phyloP scores from a whole-genome alignment of 1,284 basidiomycete species.

The Trichosporon sp. region DNA sequence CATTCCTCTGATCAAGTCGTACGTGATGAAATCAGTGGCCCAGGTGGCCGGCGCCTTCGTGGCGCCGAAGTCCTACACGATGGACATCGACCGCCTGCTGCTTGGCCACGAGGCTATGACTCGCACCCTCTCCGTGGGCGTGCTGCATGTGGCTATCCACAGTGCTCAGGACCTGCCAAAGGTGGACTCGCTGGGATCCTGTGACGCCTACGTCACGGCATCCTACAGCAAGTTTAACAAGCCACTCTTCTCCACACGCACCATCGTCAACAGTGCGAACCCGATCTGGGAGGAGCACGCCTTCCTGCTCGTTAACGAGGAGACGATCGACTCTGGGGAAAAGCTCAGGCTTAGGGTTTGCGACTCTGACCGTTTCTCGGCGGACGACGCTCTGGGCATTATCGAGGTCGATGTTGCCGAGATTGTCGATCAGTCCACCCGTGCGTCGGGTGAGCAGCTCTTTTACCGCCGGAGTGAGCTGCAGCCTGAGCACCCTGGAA shows the following conservation, averaged over 20 bases:
- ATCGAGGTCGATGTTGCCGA: constrained; percentile 56
- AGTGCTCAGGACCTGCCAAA: constrained; percentile 47
- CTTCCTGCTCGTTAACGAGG: constrained; percentile 38
- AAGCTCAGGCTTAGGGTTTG: constrained; percentile 49
- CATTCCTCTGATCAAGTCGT: constrained; percentile 53
- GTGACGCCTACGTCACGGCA: constrained; percentile 55
- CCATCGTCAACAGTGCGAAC: constrained; percentile 49
- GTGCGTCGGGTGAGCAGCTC: constrained; percentile 33
- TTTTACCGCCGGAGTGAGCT: constrained; percentile 43
- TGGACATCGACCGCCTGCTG: constrained; percentile 56
- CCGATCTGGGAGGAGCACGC: constrained; percentile 54
- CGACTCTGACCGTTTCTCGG: constrained; percentile 58
- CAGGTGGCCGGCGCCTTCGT: constrained; percentile 54
- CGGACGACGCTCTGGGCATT: constrained; percentile 58
- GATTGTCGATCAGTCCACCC: constrained; percentile 46
- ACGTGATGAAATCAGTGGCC: constrained; percentile 50
- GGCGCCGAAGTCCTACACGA: constrained; percentile 49
- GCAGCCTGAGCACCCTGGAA: constrained; percentile 41
- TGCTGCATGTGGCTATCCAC: constrained; percentile 53
- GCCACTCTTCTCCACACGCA: constrained; percentile 54
- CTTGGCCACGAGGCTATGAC: constrained; percentile 49
- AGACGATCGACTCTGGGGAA: constrained; percentile 54
- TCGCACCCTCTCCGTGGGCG: constrained; percentile 50
- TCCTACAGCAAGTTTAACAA: constrained; percentile 53
- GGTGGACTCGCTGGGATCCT: constrained; percentile 52